Conservation (phyloP, 2,329 filamentous ascomycete genomes). For the Ilyonectria mors-panacis region DNA sequence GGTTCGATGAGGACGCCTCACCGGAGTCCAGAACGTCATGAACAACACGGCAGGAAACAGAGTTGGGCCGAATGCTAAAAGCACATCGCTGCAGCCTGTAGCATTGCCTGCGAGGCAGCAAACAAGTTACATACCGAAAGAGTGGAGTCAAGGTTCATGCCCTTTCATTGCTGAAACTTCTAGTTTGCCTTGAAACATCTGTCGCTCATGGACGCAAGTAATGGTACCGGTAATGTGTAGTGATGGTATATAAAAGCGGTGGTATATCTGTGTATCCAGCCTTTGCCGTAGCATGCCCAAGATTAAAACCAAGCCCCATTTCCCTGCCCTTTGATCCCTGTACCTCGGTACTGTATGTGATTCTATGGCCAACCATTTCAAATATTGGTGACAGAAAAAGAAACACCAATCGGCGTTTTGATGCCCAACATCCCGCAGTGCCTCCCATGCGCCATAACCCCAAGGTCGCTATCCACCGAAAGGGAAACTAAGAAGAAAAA, state of each 20-base stretch:
- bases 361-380: slow-evolving; percentile 6
- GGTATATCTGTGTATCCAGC: slow-evolving; percentile 1
- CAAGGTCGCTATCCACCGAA: slow-evolving; percentile 4
- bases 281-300: slow-evolving; percentile 3
- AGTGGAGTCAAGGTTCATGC: not conserved
- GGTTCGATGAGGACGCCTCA: not conserved
- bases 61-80: not conserved
- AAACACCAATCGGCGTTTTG: slow-evolving; percentile 13
- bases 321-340: not conserved
- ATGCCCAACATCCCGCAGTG: slow-evolving; percentile 17
- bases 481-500: slow-evolving; percentile 10
- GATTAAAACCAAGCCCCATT: not conserved
- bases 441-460: slow-evolving; percentile 15
- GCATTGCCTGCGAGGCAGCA: not conserved
- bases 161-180: not conserved
- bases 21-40: slow-evolving; percentile 9
- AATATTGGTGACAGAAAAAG: slow-evolving; percentile 12
- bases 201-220: not conserved
- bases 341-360: slow-evolving; percentile 2
- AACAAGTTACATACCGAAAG: not conserved
- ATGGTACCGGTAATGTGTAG: not conserved
- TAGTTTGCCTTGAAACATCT: too few species aligned
- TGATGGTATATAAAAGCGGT: not conserved
- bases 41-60: not conserved
- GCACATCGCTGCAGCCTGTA: not conserved